Percentiles rank a stretch among this genome's conserved stretches.
phyloP scores from a whole-genome alignment of 768 basidiomycete genomes.

The Psilocybe azurescens region DNA sequence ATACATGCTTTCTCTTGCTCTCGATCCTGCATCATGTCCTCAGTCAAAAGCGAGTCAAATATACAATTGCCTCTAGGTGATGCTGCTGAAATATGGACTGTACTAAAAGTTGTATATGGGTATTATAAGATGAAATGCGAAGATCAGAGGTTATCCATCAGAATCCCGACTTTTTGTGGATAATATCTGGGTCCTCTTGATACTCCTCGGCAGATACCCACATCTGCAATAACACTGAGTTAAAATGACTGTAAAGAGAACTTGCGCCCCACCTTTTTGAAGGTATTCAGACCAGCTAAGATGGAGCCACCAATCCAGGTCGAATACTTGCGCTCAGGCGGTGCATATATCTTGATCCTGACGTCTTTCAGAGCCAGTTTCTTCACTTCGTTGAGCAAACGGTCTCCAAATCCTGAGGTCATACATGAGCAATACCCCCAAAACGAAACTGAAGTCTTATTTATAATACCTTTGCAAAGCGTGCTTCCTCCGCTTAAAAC shows the following conservation, averaged over 20 bases:
- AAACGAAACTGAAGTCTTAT: background rate
- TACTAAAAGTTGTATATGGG: conserved; percentile 27
- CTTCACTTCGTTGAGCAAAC: conserved; percentile 95
- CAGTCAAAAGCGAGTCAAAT: conserved; percentile 1
- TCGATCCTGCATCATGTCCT: background rate
- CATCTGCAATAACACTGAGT: conserved; percentile 65
- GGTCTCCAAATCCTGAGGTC: conserved; percentile 85
- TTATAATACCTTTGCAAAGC: conserved; percentile 77
- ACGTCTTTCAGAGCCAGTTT: conserved; percentile 94
- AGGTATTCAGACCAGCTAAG: conserved; percentile 92
- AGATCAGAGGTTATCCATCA: conserved; percentile 36
- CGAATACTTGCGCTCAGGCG: conserved; percentile 98
- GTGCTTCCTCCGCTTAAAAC: conserved; percentile 97
- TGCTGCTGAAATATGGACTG: conserved; percentile 12
- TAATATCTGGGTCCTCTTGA: conserved; percentile 98
- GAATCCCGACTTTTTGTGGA: conserved; percentile 94
- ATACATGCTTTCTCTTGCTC: too few relatives aligned
- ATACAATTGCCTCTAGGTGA: conserved; percentile 1
- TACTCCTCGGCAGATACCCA: conserved; percentile 99
- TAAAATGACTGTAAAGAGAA: conserved; percentile 13
- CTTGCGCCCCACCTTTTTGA: conserved; percentile 80
- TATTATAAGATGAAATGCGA: conserved; percentile 26
- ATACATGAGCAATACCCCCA: conserved; percentile 11
- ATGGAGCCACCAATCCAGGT: conserved; percentile 99
- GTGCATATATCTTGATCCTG: conserved; percentile 99